These are phyloP conservation scores for Colletotrichum karsti DNA, from an alignment of 2,329 filamentous ascomycete genomes.

Conservation along the genomic window DNA sequence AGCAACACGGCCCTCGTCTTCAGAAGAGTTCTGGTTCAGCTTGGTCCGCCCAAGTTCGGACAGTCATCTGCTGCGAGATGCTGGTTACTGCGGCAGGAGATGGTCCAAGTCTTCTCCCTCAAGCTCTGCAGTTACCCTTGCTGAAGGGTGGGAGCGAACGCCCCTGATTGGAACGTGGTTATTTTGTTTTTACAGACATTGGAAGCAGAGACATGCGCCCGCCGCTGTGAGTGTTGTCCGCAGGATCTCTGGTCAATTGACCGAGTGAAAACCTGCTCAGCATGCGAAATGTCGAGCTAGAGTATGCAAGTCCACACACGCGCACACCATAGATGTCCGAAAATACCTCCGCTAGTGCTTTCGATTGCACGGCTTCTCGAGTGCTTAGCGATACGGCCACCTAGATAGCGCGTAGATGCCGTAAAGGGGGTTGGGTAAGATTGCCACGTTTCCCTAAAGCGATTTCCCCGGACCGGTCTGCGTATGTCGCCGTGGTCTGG, in stretches of 20 bases:
- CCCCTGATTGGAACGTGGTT: neutral
- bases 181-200: neutral
- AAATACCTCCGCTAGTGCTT: neutral
- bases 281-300: neutral
- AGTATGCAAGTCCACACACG: neutral
- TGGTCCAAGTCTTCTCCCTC: neutral
- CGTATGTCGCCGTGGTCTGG: neutral
- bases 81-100: neutral
- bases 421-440: neutral
- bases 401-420: neutral
- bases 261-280: neutral
- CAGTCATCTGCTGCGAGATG: neutral
- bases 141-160: neutral
- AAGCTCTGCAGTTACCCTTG: neutral
- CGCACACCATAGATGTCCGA: neutral
- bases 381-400: neutral
- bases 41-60: neutral
- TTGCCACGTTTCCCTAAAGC: neutral
- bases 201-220: neutral
- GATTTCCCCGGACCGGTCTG: neutral
- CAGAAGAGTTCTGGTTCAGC: neutral
- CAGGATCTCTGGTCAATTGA: neutral
- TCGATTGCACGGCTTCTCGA: neutral
- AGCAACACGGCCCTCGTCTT: neutral
- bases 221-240: neutral